Percentiles rank a stretch among this genome's conserved stretches.
Conservation (phyloP, 2,329 filamentous ascomycete species). For the Rutstroemia sp. region DNA sequence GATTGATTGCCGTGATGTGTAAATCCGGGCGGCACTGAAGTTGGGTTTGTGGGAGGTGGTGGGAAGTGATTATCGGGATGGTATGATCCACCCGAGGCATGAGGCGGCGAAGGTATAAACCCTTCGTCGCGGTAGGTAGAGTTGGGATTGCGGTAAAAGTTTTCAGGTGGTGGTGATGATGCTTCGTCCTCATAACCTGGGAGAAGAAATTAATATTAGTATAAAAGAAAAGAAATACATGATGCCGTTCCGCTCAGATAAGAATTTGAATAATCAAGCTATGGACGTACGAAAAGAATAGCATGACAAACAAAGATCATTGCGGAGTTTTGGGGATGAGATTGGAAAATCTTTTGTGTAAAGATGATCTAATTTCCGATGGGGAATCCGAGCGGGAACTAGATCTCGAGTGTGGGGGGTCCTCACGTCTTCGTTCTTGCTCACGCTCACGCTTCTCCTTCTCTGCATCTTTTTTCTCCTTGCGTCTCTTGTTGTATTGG, state of each 20-base stretch:
- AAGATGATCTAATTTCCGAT: conserved; percentile 25
- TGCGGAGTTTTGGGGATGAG: conserved; percentile 21
- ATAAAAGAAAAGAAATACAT: conserved; percentile 17
- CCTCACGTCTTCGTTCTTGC: conserved; percentile 30
- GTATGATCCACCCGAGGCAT: conserved; percentile 29
- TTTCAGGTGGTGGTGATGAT: conserved; percentile 22
- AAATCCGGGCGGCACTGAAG: background rate
- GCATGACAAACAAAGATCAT: background rate
- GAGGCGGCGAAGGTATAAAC: conserved; percentile 29
- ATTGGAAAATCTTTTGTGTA: conserved; percentile 26
- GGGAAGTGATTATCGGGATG: conserved; percentile 21
- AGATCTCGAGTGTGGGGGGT: conserved; percentile 27
- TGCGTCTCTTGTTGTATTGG: conserved; percentile 45
- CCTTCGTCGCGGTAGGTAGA: conserved; percentile 20
- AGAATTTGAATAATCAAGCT: conserved; percentile 6
- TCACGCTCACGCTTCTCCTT: conserved; percentile 22
- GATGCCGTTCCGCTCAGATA: conserved; percentile 11
- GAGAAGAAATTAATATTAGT: conserved; percentile 10
- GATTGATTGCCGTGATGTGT: conserved; percentile 22
- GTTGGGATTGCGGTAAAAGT: conserved; percentile 23
- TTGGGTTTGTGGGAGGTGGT: conserved; percentile 15
- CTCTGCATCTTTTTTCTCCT: conserved; percentile 23
- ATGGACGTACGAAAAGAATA: background rate
- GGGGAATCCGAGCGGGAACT: conserved; percentile 25
- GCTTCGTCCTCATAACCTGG: conserved; percentile 29